phyloP scores from a whole-genome alignment of 257 asterid species.

The Striga asiatica region DNA sequence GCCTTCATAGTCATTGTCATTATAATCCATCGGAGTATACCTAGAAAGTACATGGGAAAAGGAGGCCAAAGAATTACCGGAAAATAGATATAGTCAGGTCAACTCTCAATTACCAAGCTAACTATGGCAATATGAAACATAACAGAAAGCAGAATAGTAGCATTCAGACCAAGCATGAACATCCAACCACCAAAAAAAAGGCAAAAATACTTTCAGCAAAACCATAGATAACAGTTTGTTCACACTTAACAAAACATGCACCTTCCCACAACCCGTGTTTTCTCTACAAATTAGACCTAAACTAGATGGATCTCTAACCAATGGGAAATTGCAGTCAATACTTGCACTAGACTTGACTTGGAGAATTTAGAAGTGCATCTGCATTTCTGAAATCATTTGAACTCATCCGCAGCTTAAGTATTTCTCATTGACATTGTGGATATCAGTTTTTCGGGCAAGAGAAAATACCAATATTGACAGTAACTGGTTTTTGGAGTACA shows the following conservation, averaged over 20 bases:
- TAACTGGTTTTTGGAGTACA: too few relatives aligned
- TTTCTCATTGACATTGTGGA: too few relatives aligned
- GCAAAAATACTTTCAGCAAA: too few relatives aligned
- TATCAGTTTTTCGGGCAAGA: too few relatives aligned
- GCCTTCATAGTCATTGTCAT: conserved; percentile 86
- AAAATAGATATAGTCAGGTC: not conserved
- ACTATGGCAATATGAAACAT: too few relatives aligned
- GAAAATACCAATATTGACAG: too few relatives aligned
- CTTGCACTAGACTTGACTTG: not conserved
- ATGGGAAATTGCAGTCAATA: not conserved
- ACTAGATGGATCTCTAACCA: not conserved
- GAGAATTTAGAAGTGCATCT: not conserved
- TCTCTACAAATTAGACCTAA: conserved; percentile 3
- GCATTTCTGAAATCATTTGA: not conserved
- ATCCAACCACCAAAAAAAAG: conserved; percentile 5
- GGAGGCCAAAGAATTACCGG: conserved; percentile 3
- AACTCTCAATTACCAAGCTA: too few relatives aligned
- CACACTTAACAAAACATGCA: not conserved
- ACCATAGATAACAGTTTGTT: too few relatives aligned
- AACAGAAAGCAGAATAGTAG: conserved; percentile 1
- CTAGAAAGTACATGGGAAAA: conserved; percentile 37
- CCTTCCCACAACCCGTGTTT: not conserved
- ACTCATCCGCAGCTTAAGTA: too few relatives aligned
- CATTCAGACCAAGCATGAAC: not conserved
- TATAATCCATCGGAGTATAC: conserved; percentile 81